Evolutionary conservation across 176 grass and related monocot genomes (phyloP).

Genomic region (Phyllostachys edulis): DNA sequence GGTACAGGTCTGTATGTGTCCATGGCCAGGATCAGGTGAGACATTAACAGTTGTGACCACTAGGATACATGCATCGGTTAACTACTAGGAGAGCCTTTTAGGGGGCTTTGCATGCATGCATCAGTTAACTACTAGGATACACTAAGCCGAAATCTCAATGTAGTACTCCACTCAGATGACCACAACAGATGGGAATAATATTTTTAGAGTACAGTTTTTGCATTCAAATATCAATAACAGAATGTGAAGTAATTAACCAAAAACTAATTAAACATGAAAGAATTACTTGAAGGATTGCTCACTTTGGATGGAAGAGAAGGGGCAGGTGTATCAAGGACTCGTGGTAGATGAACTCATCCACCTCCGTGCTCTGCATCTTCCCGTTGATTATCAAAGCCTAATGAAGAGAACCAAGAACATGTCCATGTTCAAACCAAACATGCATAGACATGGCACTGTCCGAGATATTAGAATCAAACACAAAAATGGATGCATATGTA

Average conservation of each 20-base stretch:
- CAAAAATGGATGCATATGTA: not conserved
- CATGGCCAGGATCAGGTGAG: too few relatives aligned
- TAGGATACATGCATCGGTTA: too few relatives aligned
- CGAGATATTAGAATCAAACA: not conserved
- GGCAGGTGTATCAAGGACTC: slow-evolving; percentile 66
- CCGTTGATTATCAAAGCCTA: slow-evolving; percentile 72
- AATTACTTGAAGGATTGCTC: not conserved
- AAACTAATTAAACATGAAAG: not conserved
- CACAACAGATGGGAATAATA: not conserved
- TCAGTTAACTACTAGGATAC: too few relatives aligned
- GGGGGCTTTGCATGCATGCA: too few relatives aligned
- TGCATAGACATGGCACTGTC: not conserved
- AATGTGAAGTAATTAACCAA: not conserved
- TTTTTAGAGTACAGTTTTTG: not conserved
- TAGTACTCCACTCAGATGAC: not conserved
- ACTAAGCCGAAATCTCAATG: not conserved
- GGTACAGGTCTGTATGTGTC: too few relatives aligned
- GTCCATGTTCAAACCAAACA: not conserved
- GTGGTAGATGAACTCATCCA: slow-evolving; percentile 88
- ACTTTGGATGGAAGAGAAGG: slow-evolving; percentile 71
- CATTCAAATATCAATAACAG: not conserved
- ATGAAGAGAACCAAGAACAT: not conserved
- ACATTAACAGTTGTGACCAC: too few relatives aligned
- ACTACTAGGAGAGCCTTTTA: too few relatives aligned
- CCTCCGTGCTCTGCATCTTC: slow-evolving; percentile 83